Evolutionary conservation across 441 rosid genomes (phyloP).

Genomic region (Aquilaria agallochum): DNA sequence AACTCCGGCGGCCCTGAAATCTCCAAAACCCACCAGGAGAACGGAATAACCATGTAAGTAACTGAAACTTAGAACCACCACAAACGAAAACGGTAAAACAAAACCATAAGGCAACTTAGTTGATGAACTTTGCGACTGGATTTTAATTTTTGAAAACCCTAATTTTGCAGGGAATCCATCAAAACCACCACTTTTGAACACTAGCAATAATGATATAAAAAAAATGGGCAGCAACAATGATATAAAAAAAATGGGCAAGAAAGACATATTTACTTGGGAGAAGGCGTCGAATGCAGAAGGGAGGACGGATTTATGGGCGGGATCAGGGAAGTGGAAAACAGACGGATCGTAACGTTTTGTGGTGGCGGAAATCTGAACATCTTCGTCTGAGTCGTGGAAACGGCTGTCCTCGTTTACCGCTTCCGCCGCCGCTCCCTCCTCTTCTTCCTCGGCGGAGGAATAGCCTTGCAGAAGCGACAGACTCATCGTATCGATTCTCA

Average conservation of each 20-base stretch:
- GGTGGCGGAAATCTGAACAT: slow-evolving; percentile 24
- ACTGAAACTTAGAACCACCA: not conserved
- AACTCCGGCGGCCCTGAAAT: slow-evolving; percentile 83
- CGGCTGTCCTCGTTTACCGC: slow-evolving; percentile 19
- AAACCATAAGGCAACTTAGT: not conserved
- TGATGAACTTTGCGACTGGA: not conserved
- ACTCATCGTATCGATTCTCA: slow-evolving; percentile 45
- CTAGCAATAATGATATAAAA: not conserved
- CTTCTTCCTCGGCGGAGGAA: slow-evolving; percentile 82
- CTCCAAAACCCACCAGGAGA: slow-evolving; percentile 39
- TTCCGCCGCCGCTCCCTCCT: slow-evolving; percentile 24
- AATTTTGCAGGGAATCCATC: not conserved
- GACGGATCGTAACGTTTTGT: slow-evolving; percentile 36
- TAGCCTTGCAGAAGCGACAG: slow-evolving; percentile 76
- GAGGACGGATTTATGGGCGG: slow-evolving; percentile 43
- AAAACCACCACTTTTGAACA: not conserved
- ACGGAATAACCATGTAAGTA: slow-evolving; percentile 3
- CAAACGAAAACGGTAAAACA: slow-evolving; percentile 1
- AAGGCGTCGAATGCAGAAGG: slow-evolving; percentile 83
- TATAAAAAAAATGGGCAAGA: not conserved
- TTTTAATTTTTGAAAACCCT: slow-evolving; percentile 12
- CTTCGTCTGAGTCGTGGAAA: slow-evolving; percentile 36
- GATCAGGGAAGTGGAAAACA: slow-evolving; percentile 34
- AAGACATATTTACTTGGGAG: slow-evolving; percentile 51
- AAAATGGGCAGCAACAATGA: no score